Evolutionary conservation across 345 rosid genomes (phyloP), one percentile per base, ranked within the genome.

Genomic region (Limnanthes douglasii): DNA sequence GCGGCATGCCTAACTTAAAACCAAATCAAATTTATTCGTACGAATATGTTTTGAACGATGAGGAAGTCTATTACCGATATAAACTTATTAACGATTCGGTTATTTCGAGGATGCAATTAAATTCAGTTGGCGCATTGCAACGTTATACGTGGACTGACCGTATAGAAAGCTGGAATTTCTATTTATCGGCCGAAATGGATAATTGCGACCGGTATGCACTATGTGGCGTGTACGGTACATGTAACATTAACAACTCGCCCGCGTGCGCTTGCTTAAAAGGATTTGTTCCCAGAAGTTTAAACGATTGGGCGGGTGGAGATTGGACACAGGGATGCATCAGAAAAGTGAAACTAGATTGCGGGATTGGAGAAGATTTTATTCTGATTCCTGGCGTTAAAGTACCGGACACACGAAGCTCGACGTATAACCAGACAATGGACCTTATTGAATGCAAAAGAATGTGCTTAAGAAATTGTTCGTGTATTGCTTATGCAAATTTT

Each of bases 381-480:
- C 15, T 10, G 19, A 29, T 29, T 15, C 0, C 37, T 5, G 17
- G 37, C 8, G 8, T 30, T 18, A 43, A 28, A 20, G 11, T 43
- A 18, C 57, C 37, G 0, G 43, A 35, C 16, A 21, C 35, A 2
- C 13, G 3, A 8, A 5, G 10, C 8, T 29, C 50, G 20, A 31
- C 45, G 51, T 39, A 17, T 23, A 9, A 31, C 8, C 13, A 26
- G 31, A 31, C 11, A 24, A 8, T 48, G 9, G 27, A 24, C 9
- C 39, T 39, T 11, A 13, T 1, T 2, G 26, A 28, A 37, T 47
- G 44, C 7, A 33, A 36, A 31, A 36, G 41, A 3, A 19, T 33
- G 39, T 75, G 85, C 42, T 38, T 15, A 24, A 20, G 26, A 24
- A 59, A 70, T 20, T 70, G 85, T 41, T 56, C 70, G 23, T 75